phyloP scores from a whole-genome alignment of 2,329 filamentous ascomycete species.

The Aspergillus novoparasiticus region DNA sequence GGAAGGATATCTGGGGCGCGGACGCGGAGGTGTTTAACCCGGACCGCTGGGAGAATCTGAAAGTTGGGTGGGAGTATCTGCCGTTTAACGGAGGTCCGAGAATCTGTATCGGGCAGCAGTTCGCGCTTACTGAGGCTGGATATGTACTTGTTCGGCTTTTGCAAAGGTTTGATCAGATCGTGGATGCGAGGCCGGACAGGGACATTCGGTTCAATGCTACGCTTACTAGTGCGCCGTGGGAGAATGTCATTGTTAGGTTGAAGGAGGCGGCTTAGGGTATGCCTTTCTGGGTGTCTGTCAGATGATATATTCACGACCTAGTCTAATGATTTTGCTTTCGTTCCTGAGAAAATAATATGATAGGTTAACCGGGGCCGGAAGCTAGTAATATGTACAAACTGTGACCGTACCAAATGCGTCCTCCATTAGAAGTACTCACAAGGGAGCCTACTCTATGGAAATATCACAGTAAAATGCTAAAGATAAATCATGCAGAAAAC shows the following conservation, averaged over 20 bases:
- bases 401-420: no score
- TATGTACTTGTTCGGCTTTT: conserved; percentile 74
- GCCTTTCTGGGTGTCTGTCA: background rate
- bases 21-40: conserved; percentile 61
- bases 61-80: conserved; percentile 67
- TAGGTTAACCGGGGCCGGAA: no score
- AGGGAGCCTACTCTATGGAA: no score
- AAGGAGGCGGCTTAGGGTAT: conserved; percentile 23
- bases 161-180: conserved; percentile 69
- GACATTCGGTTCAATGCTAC: conserved; percentile 25
- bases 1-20: conserved; percentile 52
- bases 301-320: background rate
- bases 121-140: conserved; percentile 69
- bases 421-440: no score
- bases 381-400: no score
- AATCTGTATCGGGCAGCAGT: conserved; percentile 79
- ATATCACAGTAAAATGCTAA: no score
- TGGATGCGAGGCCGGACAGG: conserved; percentile 34
- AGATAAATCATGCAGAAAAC: no score
- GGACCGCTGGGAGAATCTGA: conserved; percentile 70
- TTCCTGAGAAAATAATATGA: no score
- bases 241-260: conserved; percentile 35
- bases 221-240: conserved; percentile 31
- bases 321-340: no score
- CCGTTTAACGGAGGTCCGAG: conserved; percentile 75